Evolutionary conservation across 305 asterid species (phyloP), one percentile per base, ranked within the genome.

Genomic region (Plantago coronopus): DNA sequence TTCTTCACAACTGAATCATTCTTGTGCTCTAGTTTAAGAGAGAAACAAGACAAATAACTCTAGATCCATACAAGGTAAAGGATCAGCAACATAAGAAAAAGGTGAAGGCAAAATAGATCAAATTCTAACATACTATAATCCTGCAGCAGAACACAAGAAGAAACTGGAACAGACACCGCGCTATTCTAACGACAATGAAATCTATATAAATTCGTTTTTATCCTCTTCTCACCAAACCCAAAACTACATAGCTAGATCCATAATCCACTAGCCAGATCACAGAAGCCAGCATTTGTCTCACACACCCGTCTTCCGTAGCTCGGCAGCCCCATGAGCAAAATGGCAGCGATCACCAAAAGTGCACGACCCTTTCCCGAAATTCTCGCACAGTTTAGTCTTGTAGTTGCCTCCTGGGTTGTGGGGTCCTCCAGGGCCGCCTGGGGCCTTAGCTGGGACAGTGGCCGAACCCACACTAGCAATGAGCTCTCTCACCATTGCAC

Each of bases 281-380:
- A 5, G 27, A 23, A 27, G 27, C 22, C 16, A 38, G 15, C 3
- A 10, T 54, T 18, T 16, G 34, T 48, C 46, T 77, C 75, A 79
- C 14, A 70, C 34, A 18, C 82, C 69, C 5, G 86, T 46, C 72
- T 78, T 83, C 29, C 95, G 84, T 54, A 89, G 67, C 80, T 89
- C 95, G 25, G 83, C 72, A 9, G 72, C 86, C 50, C 97, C 97
- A 17, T 91, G 97, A 4, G 97, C 96, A 47, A 91, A 90, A 69
- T 90, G 96, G 70, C 97, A 90, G 80, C 88, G 71, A 9, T 85
- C 96, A 18, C 94, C 97, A 22, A 91, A 91, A 0, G 97, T 91
- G 82, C 97, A 91, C 7, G 91, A 74, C 31, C 97, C 96, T 60
- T 81, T 85, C 8, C 78, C 45, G 53, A 85, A 91, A 45, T 88